These are phyloP conservation scores for Claviceps pazoutovae DNA, from an alignment of 2,329 filamentous ascomycete genomes.

Conservation along the genomic window DNA sequence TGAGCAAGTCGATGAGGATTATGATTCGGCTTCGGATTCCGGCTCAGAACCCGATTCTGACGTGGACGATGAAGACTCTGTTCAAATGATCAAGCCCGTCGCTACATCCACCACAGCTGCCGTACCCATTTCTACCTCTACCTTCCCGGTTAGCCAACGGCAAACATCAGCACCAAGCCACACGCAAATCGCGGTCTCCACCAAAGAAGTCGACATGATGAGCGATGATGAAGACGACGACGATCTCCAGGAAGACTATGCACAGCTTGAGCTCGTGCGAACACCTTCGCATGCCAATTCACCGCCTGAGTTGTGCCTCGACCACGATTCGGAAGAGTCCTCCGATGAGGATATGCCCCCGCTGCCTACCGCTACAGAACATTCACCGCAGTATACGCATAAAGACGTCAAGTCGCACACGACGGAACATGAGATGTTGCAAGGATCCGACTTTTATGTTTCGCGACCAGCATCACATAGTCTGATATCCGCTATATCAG, in stretches of 20 bases:
- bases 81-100: neutral
- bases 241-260: slow-evolving; percentile 50
- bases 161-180: no score
- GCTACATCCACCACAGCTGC: slow-evolving; percentile 15
- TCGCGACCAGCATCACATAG: slow-evolving; percentile 35
- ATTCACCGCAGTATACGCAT: slow-evolving; percentile 44
- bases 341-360: slow-evolving; percentile 63
- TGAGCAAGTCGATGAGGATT: slow-evolving; percentile 60
- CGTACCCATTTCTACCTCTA: neutral
- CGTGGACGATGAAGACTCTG: slow-evolving; percentile 30
- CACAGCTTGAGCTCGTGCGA: slow-evolving; percentile 52
- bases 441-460: slow-evolving; percentile 35
- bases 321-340: slow-evolving; percentile 50
- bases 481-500: slow-evolving; percentile 40
- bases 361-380: slow-evolving; percentile 54
- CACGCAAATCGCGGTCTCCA: slow-evolving; percentile 14
- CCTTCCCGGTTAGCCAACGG: no score
- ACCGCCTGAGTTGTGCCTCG: slow-evolving; percentile 52
- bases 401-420: slow-evolving; percentile 35
- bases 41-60: slow-evolving; percentile 31
- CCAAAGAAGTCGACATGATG: slow-evolving; percentile 24
- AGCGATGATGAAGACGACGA: slow-evolving; percentile 30
- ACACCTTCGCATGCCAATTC: slow-evolving; percentile 52
- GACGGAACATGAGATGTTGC: slow-evolving; percentile 27
- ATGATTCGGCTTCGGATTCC: slow-evolving; percentile 39